A percentile compares a stretch with the other conserved stretches of the same genome.
Conservation (phyloP, 192 early-diverging fungal species). For the Radiomyces spectabilis region DNA sequence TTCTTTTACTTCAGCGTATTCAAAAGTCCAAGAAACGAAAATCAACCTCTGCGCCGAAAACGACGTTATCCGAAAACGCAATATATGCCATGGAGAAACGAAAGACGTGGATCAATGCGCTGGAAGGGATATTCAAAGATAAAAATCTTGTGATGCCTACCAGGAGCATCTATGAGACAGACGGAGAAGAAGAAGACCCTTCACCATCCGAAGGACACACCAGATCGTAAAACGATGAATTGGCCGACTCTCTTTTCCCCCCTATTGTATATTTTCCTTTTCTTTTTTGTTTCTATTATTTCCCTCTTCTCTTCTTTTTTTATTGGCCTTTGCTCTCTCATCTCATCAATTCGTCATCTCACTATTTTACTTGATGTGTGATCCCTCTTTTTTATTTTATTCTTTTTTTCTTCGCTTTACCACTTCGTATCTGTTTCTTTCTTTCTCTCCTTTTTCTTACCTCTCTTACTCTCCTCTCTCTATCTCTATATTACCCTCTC, state of each 20-base stretch:
- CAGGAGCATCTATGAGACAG: conserved; percentile 15
- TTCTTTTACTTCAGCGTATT: conserved; percentile 27
- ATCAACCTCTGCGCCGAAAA: conserved; percentile 38
- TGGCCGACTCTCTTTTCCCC: no score
- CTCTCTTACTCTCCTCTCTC: neutral
- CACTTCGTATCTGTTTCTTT: neutral
- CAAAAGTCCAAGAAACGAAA: conserved; percentile 71
- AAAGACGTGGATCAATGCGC: conserved; percentile 54
- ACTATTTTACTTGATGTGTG: neutral
- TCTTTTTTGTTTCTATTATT: neutral
- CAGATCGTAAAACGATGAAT: no score
- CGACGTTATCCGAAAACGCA: conserved; percentile 59
- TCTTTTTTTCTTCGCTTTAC: neutral
- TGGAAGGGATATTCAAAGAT: conserved; percentile 40
- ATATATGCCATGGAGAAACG: conserved; percentile 61
- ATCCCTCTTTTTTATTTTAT: neutral
- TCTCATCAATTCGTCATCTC: neutral
- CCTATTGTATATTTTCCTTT: neutral
- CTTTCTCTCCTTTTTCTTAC: neutral
- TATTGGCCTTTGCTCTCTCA: neutral
- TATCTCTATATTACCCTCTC: neutral
- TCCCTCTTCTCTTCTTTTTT: neutral
- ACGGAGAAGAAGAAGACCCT: neutral
- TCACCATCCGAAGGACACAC: no score
- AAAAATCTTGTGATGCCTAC: conserved; percentile 22